Base-by-base conservation (phyloP, 768 basidiomycete genomes). In the Leucocoprinus birnbaumii region DNA sequence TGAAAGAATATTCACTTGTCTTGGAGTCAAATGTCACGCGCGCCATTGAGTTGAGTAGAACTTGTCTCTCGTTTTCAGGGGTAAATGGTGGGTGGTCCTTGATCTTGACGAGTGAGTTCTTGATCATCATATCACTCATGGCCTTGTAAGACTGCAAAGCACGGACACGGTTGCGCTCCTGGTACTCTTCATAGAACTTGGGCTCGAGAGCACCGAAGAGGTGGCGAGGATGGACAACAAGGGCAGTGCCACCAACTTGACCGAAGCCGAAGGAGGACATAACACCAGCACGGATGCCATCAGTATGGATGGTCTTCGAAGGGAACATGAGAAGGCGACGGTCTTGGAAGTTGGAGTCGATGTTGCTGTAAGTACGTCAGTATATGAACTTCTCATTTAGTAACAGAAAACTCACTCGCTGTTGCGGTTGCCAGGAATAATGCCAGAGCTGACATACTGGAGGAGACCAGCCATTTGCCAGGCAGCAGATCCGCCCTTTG, bases 191-290 rank as follows among this genome's bases (percentile, higher is more conserved):
- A 63, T 94, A 95, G 58, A 77, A 69, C n/a, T 82, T 76, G 1
- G 91, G 84, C 57, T 94, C 85, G 35, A 98, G 74, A 9, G 89
- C 79, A 38, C 88, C 96, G 59, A 95, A 85, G 59, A 97, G 80
- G 73, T 91, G 92, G 61, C 92, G 89, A 58, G 97, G 95, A 68
- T 98, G 87, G 48, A 98, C 66, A 63, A 98, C 77, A 60, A 95
- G 80, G 42, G 87, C 90, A 54, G 85, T 90, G 52, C 97, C 97
- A 51, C 97, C 97, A 58, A 98, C 96, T 82, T 98, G 97, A 63
- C 97, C 95, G 76, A 98, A 98, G 59, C 97, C 96, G 72, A 96
- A 96, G 13, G 92, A 94, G 86, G 89, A 89, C 92, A 94, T 91
- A 53, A 89, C 78, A 65, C 91, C 92, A 41, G 89, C 90, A 21